Base-by-base conservation (phyloP, 78 protist species). In the Dictyostelium brefeldianum region DNA sequence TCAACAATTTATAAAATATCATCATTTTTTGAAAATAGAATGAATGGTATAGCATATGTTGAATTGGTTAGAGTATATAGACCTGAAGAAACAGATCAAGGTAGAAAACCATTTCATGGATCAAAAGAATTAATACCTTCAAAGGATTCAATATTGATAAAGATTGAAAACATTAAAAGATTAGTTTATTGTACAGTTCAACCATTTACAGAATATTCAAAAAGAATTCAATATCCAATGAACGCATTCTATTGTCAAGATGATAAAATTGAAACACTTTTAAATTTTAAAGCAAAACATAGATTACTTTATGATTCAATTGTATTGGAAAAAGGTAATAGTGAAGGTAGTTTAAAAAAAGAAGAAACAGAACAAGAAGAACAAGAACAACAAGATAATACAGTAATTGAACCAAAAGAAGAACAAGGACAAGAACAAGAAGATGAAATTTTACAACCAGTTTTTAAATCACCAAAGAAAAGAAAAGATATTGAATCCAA, bases 161-260 rank as follows among this genome's bases (percentile, higher is more conserved):
- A 87, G 41, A 4, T 87, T 29, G 65, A 50, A 5, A 59, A 48
- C 67, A 77, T 87, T 5, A 57, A 67, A 31, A 59, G 53, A 48
- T 46, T 87, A 5, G 67, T 12, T 9, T 25, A 18, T 22, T 74
- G 83, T 50, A 87, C 93, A 4, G 41, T 87, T 3, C 83, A 87
- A 46, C 43, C 83, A 47, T 14, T 22, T 2, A 4, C 65, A 3
- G 50, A 50, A 47, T 77, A 29, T 25, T 10, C 8, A 11, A 47
- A 14, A 8, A 56, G 78, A 43, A 5, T 17, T 5, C 54, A 43
- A 25, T 77, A 31, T 9, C 93, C 93, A 51, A 25, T 48, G 59
- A 87, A 87, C 64, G 83, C 80, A 2, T 87, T 36, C 65, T 87
- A 53, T 65, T 77, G 84, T 78, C 29, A 20, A 17, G 84, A 87